phyloP scores from a whole-genome alignment of 345 rosid species.

The Eucalyptus victrix region DNA sequence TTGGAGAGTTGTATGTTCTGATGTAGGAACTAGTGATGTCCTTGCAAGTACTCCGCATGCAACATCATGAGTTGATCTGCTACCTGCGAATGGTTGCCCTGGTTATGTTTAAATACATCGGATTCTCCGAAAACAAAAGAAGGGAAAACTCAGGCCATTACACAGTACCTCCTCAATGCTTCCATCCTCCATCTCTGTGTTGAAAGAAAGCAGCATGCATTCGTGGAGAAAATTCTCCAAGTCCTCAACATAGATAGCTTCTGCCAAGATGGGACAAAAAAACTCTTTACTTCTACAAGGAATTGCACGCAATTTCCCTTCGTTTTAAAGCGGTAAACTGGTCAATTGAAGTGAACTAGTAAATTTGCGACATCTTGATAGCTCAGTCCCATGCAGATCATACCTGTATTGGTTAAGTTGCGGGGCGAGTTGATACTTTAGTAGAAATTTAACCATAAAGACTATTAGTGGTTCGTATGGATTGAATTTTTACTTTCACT shows the following conservation, averaged over 20 bases:
- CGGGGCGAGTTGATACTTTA: background rate
- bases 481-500: background rate
- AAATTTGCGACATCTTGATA: background rate
- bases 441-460: background rate
- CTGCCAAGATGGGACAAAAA: background rate
- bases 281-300: background rate
- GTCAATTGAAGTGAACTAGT: background rate
- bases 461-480: background rate
- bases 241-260: conserved; percentile 39
- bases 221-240: conserved; percentile 69
- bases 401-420: background rate
- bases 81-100: conserved; percentile 6
- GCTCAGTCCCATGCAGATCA: background rate
- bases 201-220: conserved; percentile 59
- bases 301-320: background rate
- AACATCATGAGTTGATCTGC: conserved; percentile 42
- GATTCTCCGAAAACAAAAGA: background rate
- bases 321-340: background rate
- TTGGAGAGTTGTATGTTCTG: background rate
- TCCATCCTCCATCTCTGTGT: conserved; percentile 85
- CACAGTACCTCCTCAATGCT: conserved; percentile 67
- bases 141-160: background rate
- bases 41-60: conserved; percentile 25
- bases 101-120: background rate
- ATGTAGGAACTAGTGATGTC: background rate